phyloP scores from a whole-genome alignment of 2,329 filamentous ascomycete genomes.

The Botrytis pseudocinerea region DNA sequence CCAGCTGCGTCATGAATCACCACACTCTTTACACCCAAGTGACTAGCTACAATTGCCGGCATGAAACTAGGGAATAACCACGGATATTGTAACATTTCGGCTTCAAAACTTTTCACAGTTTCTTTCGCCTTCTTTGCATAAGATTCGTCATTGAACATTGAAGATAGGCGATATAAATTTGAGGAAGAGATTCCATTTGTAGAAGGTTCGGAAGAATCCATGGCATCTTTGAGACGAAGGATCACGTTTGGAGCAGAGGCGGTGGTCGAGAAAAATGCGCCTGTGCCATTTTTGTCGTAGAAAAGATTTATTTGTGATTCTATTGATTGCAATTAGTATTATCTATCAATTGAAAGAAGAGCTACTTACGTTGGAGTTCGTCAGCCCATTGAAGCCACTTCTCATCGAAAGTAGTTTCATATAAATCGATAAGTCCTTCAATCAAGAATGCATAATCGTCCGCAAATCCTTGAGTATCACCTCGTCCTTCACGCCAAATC shows the following conservation, averaged over 20 bases:
- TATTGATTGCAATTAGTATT: constrained; percentile 39
- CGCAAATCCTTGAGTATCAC: constrained; percentile 72
- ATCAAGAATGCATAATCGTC: constrained; percentile 94
- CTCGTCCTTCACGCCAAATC: constrained; percentile 67
- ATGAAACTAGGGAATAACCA: constrained; percentile 87
- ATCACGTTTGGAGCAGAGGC: constrained; percentile 66
- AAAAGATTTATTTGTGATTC: constrained; percentile 75
- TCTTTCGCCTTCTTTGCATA: constrained; percentile 68
- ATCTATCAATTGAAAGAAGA: neutral
- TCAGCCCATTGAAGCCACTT: constrained; percentile 78
- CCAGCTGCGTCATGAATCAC: constrained; percentile 47
- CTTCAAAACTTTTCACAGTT: constrained; percentile 83
- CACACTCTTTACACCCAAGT: constrained; percentile 62
- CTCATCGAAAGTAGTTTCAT: constrained; percentile 78
- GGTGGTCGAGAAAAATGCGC: constrained; percentile 73
- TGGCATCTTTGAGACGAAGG: constrained; percentile 89
- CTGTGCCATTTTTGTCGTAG: constrained; percentile 58
- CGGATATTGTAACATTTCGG: constrained; percentile 88
- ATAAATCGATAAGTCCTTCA: constrained; percentile 78
- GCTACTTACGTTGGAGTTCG: constrained; percentile 65
- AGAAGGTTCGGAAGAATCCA: constrained; percentile 88
- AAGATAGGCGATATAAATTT: constrained; percentile 81
- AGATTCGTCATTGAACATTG: constrained; percentile 63
- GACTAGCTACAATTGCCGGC: constrained; percentile 70
- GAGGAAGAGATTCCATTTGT: constrained; percentile 84